phyloP scores from a whole-genome alignment of 345 rosid genomes.

The Brassica carinata region DNA sequence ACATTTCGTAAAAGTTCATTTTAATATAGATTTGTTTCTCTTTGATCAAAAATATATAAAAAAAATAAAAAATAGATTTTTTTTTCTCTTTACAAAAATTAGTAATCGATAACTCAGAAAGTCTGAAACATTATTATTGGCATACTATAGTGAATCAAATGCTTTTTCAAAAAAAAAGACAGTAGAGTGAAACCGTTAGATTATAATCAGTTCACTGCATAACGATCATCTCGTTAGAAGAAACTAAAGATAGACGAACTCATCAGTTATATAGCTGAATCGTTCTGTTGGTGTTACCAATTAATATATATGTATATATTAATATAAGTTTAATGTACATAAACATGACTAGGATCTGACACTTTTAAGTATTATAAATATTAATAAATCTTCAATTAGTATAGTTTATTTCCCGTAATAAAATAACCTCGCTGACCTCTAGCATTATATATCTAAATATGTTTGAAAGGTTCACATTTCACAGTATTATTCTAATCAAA shows the following conservation, averaged over 20 bases:
- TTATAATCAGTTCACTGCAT: not conserved
- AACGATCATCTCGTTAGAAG: not conserved
- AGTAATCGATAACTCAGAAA: not conserved
- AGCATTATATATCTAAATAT: not conserved
- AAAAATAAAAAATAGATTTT: too few species aligned
- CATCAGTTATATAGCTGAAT: not conserved
- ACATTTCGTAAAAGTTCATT: not conserved
- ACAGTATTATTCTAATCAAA: constrained; percentile 6
- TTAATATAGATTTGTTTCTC: not conserved
- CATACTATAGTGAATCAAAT: not conserved
- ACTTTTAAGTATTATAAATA: not conserved
- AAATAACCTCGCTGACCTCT: constrained; percentile 21
- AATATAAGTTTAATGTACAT: not conserved
- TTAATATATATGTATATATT: not conserved
- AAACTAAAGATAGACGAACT: not conserved
- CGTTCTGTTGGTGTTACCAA: not conserved
- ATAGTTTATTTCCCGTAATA: not conserved
- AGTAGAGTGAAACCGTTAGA: not conserved
- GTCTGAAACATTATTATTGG: not conserved
- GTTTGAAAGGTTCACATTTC: constrained; percentile 11
- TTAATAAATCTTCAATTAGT: not conserved
- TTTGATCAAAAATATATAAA: too few species aligned
- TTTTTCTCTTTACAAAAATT: not conserved
- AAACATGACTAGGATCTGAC: constrained; percentile 16
- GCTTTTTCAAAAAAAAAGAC: too few species aligned